Evolutionary conservation across 768 basidiomycete species (phyloP), one percentile per base, ranked within the genome.

Genomic region (Cyclocybe aegerita): DNA sequence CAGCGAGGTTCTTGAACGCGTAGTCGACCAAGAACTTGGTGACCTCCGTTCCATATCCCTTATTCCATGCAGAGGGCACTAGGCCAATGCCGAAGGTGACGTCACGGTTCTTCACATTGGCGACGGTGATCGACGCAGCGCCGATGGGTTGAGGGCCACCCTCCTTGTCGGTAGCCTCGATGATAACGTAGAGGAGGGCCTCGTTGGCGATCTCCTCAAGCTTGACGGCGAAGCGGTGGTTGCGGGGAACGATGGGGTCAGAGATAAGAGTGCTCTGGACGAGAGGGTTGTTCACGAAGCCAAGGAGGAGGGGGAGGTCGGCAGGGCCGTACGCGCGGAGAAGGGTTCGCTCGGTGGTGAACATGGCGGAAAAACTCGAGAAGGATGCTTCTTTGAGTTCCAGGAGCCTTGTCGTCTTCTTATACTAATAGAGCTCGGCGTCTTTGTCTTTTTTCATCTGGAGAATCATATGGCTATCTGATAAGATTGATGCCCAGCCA

Each of bases 61-160:
- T 54, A 16, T 58, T 58, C 62, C 57, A 68, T 16, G 59, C 56
- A 16, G 56, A 35, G 15, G 64, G 65, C 4, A 48, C 43, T 17
- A 66, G 40, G 30, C 48, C 53, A 31, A 68, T 66, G 15, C 54
- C 56, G 39, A 68, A 63, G 11, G 51, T 48, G 0, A 56, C 60
- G 39, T 64, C 60, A 23, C 63, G 53, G 37, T 69, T 67, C 52
- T 64, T 66, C 1, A 54, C 37, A 34, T 58, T 56, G 34, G 59
- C 52, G 11, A 40, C 44, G 33, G 42, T 53, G 31, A 56, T 48
- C 35, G 45, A 50, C 16, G 38, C 56, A 44, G 54, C 55, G 46
- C 55, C 58, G 11, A 54, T 48, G 15, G 66, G 58, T 32, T 61
- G 46, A 16, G 60, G 64, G 10, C 32, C 48, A 15, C 50, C 44